Percentiles rank a stretch among this genome's conserved stretches.
phyloP scores from a whole-genome alignment of 2,329 filamentous ascomycete genomes.

The Trichoderma endophyticum region DNA sequence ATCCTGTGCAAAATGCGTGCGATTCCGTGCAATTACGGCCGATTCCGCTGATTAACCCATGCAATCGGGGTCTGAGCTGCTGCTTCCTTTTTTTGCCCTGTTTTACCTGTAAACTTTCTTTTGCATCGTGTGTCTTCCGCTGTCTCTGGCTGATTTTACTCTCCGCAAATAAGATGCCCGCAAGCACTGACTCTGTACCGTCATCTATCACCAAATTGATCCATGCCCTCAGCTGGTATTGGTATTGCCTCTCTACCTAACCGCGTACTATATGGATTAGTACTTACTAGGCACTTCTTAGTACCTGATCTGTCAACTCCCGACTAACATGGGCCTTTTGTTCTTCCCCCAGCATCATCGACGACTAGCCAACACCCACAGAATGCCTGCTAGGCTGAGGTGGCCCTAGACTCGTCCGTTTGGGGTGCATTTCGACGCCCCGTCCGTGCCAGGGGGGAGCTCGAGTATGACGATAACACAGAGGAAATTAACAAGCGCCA shows the following conservation, averaged over 20 bases:
- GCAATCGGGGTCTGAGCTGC: neutral
- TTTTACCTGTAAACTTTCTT: neutral
- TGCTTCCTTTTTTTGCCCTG: neutral
- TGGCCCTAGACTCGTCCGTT: neutral
- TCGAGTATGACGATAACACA: slow-evolving; percentile 3
- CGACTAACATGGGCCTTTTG: neutral
- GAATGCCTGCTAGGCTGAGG: neutral
- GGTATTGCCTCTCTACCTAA: neutral
- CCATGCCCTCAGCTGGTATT: neutral
- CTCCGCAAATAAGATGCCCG: neutral
- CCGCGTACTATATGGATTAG: too few species aligned
- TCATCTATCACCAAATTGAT: neutral
- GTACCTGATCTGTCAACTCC: neutral
- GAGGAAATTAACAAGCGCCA: slow-evolving; percentile 9
- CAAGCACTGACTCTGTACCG: neutral
- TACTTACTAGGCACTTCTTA: too few species aligned
- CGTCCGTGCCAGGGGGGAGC: neutral
- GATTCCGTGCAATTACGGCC: neutral
- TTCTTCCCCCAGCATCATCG: neutral
- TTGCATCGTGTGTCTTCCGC: neutral
- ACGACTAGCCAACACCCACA: neutral
- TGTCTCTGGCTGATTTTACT: slow-evolving; percentile 12
- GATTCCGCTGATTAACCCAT: neutral
- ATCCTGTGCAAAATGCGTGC: neutral
- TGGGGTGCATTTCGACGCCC: slow-evolving; percentile 12